A percentile compares a stretch with the other conserved stretches of the same genome.
Conservation (phyloP, 148 eudicot species). For the Bassia scoparia region DNA sequence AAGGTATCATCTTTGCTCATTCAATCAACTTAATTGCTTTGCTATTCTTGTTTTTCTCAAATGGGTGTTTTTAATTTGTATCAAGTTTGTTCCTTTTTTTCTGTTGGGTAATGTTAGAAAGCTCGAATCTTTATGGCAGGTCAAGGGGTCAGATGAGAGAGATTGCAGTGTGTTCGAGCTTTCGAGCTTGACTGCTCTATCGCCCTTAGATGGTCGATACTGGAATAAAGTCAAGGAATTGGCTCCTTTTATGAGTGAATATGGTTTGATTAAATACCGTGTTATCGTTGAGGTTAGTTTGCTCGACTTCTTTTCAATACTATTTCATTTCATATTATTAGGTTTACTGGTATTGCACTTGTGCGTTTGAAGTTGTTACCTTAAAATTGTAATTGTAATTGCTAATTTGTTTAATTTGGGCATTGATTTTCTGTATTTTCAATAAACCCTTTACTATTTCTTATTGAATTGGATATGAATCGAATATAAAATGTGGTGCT, state of each 20-base stretch:
- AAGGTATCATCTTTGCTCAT: constrained; percentile 30
- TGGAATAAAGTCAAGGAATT: constrained; percentile 75
- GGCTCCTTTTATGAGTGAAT: constrained; percentile 82
- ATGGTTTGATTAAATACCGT: constrained; percentile 67
- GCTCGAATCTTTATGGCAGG: constrained; percentile 30
- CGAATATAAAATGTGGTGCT: too few species aligned
- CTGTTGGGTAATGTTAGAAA: too few species aligned
- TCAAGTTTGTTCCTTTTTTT: background rate
- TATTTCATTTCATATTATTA: background rate
- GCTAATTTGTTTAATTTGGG: background rate
- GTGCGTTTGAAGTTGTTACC: background rate
- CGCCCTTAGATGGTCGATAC: constrained; percentile 86
- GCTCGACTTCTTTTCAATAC: background rate
- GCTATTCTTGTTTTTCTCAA: background rate
- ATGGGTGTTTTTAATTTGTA: background rate
- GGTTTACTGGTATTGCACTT: background rate
- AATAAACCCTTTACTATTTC: too few species aligned
- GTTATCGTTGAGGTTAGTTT: constrained; percentile 71
- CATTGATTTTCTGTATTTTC: background rate
- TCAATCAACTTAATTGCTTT: too few species aligned
- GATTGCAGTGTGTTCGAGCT: constrained; percentile 47
- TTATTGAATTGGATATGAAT: too few species aligned
- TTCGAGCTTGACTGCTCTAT: constrained; percentile 61
- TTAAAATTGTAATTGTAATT: background rate
- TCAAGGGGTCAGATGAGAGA: constrained; percentile 34